phyloP scores from a whole-genome alignment of 2,329 filamentous ascomycete genomes.

The Aspergillus puulaauensis region DNA sequence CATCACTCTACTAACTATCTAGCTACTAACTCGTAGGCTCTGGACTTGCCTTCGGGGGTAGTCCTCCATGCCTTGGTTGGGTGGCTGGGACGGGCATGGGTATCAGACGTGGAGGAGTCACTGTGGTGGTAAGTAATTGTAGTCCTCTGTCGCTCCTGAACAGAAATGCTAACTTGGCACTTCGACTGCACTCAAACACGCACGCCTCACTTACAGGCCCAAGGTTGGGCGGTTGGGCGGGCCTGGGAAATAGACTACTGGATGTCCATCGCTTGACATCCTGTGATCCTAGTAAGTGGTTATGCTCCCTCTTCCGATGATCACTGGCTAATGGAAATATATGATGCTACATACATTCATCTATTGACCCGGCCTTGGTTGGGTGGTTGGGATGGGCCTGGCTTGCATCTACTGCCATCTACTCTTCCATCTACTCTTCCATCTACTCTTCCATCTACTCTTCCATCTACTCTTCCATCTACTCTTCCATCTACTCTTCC shows the following conservation, averaged over 20 bases:
- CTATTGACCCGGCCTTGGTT: background rate
- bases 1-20: background rate
- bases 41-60: too few species aligned
- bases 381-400: slow-evolving; percentile 16
- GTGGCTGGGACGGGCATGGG: too few species aligned
- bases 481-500: background rate
- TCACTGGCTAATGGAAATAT: too few species aligned
- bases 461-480: background rate
- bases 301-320: too few species aligned
- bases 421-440: background rate
- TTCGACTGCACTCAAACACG: too few species aligned
- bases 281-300: too few species aligned
- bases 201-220: background rate
- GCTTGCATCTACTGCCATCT: background rate
- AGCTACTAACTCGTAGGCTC: too few species aligned
- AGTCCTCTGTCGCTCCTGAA: too few species aligned
- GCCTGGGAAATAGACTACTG: background rate
- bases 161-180: too few species aligned
- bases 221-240: slow-evolving; percentile 14
- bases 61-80: background rate
- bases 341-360: too few species aligned
- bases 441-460: background rate
- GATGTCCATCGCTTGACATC: too few species aligned
- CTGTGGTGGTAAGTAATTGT: too few species aligned
- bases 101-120: background rate